A percentile compares a stretch with the other conserved stretches of the same genome.
Conservation (phyloP, 1,284 basidiomycete genomes). For the Cutaneotrichosporon mucoides region DNA sequence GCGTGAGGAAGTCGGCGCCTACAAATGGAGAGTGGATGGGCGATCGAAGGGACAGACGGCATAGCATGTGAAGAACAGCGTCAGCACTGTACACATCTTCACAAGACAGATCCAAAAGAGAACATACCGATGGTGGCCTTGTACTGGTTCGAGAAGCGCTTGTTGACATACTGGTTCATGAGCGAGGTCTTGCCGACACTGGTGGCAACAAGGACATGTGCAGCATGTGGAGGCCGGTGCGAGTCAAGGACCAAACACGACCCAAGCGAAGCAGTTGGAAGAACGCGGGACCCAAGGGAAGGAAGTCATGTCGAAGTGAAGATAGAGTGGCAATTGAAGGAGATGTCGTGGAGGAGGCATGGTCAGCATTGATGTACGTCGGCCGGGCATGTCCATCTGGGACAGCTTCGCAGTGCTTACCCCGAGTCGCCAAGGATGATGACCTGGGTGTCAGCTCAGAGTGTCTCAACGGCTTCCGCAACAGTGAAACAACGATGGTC, state of each 20-base stretch:
- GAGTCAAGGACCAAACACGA: background rate
- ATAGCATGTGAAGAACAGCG: background rate
- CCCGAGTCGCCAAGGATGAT: constrained; percentile 98
- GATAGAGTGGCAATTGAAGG: background rate
- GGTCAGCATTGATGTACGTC: constrained; percentile 2
- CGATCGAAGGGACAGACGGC: background rate
- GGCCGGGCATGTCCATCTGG: background rate
- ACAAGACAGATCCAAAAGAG: background rate
- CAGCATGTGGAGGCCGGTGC: background rate
- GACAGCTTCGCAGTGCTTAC: constrained; percentile 53
- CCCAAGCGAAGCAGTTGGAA: background rate
- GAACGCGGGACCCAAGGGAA: no score
- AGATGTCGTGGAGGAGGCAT: background rate
- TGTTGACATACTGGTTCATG: constrained; percentile 99
- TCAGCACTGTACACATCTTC: background rate
- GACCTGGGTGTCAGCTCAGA: constrained; percentile 58
- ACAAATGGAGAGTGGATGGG: constrained; percentile 29
- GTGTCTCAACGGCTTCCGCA: no score
- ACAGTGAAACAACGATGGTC: no score
- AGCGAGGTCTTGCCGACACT: constrained; percentile 99
- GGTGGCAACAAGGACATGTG: constrained; percentile 8
- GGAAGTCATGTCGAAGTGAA: no score
- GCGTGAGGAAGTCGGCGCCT: constrained; percentile 70
- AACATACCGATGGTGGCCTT: constrained; percentile 85
- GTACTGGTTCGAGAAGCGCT: constrained; percentile 99